Conservation (phyloP, 352 stramenopile species). For the Phytophthora tentaculata region DNA sequence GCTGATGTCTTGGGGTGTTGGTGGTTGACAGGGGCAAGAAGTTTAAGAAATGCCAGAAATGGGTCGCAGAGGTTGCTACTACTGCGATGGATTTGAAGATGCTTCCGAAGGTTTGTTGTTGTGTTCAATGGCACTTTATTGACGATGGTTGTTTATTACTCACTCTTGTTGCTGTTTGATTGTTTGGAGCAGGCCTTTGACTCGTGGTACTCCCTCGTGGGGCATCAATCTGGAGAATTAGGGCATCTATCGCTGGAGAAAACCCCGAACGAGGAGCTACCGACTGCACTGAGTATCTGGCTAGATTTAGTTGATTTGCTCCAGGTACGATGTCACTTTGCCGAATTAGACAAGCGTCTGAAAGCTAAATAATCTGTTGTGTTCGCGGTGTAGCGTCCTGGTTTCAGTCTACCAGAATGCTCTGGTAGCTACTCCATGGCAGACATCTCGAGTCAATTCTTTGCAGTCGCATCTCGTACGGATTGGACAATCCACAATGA, state of each 20-base stretch:
- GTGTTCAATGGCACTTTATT: background rate
- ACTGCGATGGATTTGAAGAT: conserved; percentile 63
- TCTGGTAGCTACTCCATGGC: conserved; percentile 36
- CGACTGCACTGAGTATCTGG: conserved; percentile 66
- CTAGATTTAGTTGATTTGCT: conserved; percentile 75
- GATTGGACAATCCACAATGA: conserved; percentile 35
- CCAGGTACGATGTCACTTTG: conserved; percentile 48
- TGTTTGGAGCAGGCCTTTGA: conserved; percentile 62
- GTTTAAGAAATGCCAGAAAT: conserved; percentile 82
- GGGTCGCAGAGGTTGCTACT: conserved; percentile 66
- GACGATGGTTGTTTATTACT: conserved; percentile 4
- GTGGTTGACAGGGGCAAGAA: conserved; percentile 62
- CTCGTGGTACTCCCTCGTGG: conserved; percentile 78
- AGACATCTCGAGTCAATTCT: conserved; percentile 56
- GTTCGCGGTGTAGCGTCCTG: conserved; percentile 45
- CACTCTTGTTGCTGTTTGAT: conserved; percentile 7
- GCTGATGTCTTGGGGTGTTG: conserved; percentile 9
- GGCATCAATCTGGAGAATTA: conserved; percentile 25
- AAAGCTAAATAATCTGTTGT: too few species aligned
- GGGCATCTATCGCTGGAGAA: conserved; percentile 50
- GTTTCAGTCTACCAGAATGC: conserved; percentile 66
- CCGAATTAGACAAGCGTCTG: background rate
- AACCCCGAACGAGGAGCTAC: conserved; percentile 74
- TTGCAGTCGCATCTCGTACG: conserved; percentile 40
- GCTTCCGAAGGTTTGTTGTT: conserved; percentile 41